Conservation (phyloP, 78 protist genomes). For the Isochrysis galbana region DNA sequence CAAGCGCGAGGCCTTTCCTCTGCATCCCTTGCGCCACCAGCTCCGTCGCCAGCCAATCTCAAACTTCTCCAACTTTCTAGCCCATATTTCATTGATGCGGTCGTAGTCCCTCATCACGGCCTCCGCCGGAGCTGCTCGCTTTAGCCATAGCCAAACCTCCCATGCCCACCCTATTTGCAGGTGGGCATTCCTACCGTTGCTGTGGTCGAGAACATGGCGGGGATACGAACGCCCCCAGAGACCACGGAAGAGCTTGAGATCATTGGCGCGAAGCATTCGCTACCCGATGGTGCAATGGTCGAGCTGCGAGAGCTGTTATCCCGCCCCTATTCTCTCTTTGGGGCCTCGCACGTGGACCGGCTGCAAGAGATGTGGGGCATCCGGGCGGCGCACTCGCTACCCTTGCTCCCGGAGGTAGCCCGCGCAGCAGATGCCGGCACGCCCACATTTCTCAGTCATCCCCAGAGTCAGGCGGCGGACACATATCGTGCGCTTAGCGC, state of each 20-base stretch:
- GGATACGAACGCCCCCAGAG: background rate
- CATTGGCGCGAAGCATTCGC: background rate
- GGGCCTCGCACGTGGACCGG: background rate
- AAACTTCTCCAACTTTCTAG: too few relatives aligned
- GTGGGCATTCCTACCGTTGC: slow-evolving; percentile 32
- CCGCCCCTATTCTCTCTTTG: background rate
- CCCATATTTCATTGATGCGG: too few relatives aligned
- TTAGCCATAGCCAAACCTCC: too few relatives aligned
- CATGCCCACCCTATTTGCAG: background rate
- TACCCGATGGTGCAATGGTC: background rate
- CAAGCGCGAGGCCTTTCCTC: too few relatives aligned
- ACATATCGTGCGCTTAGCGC: background rate
- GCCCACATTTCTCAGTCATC: background rate
- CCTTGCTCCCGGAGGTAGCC: background rate
- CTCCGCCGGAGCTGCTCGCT: too few relatives aligned
- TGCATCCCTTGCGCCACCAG: too few relatives aligned
- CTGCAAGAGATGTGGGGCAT: slow-evolving; percentile 21
- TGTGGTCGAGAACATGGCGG: slow-evolving; percentile 63
- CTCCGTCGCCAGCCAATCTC: too few relatives aligned
- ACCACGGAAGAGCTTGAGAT: background rate
- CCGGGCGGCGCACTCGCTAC: background rate
- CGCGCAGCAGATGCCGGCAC: background rate
- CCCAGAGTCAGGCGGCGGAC: background rate
- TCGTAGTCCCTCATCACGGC: too few relatives aligned
- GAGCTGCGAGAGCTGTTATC: background rate